A percentile compares a stretch with the other conserved stretches of the same genome.
Evolutionary conservation across 2,329 filamentous ascomycete genomes (phyloP).

Genomic region (Pseudocercospora macadamiae): DNA sequence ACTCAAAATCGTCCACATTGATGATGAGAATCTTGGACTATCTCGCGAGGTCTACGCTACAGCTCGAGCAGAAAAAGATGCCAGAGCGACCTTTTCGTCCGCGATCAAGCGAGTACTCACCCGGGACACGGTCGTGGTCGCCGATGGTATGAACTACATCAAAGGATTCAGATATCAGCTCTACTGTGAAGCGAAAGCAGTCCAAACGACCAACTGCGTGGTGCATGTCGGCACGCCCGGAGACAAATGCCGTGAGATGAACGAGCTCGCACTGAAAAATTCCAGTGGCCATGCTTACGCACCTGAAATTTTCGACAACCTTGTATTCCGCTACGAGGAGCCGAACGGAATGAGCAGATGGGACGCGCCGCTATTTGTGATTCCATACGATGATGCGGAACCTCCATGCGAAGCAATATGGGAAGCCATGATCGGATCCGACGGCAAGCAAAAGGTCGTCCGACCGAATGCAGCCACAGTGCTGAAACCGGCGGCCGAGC

Average conservation of each 20-base stretch:
- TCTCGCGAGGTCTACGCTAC: constrained; percentile 73
- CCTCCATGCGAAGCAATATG: constrained; percentile 72
- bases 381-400: constrained; percentile 73
- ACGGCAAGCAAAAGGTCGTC: constrained; percentile 67
- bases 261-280: constrained; percentile 51
- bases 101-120: constrained; percentile 77
- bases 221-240: constrained; percentile 64
- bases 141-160: constrained; percentile 84
- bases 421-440: constrained; percentile 66
- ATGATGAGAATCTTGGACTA: constrained; percentile 71
- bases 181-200: constrained; percentile 80
- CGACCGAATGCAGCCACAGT: constrained; percentile 77
- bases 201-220: constrained; percentile 74
- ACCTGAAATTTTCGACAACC: constrained; percentile 72
- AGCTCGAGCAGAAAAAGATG: constrained; percentile 80
- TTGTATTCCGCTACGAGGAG: constrained; percentile 82
- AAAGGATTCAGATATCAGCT: constrained; percentile 88
- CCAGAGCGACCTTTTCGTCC: constrained; percentile 73
- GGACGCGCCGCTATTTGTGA: constrained; percentile 80
- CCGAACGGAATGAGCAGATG: constrained; percentile 82
- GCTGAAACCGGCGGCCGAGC: constrained; percentile 62
- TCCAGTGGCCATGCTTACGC: constrained; percentile 48
- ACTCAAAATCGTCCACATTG: constrained; percentile 73
- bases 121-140: constrained; percentile 74
- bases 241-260: constrained; percentile 62